These are phyloP conservation scores for Karstenula rhodostoma DNA, from an alignment of 2,329 filamentous ascomycete genomes.

Conservation along the genomic window DNA sequence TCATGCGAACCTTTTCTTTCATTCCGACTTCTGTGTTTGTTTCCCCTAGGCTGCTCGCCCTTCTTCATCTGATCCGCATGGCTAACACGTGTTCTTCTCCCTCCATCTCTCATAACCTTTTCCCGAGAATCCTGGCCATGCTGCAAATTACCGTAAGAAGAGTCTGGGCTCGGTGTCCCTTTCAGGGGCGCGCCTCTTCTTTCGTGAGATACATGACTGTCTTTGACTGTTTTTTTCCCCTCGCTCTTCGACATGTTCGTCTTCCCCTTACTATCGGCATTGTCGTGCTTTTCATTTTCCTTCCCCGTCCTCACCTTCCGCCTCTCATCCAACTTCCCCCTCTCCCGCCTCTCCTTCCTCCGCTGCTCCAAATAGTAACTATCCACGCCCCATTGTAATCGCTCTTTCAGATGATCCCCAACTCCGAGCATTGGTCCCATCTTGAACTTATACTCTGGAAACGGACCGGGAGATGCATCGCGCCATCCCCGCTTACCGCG, in stretches of 20 bases:
- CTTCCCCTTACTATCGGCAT: background rate
- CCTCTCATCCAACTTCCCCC: conserved; percentile 24
- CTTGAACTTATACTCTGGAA: conserved; percentile 28
- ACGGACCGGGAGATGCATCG: conserved; percentile 26
- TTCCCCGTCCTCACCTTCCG: conserved; percentile 17
- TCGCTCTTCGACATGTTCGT: background rate
- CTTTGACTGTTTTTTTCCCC: background rate
- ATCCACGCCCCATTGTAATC: conserved; percentile 33
- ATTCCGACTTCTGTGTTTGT: background rate
- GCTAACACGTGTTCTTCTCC: too few species aligned
- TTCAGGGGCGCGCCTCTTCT: too few species aligned
- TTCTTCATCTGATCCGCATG: background rate
- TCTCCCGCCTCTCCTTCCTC: conserved; percentile 22
- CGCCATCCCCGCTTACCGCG: conserved; percentile 23
- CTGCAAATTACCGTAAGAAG: too few species aligned
- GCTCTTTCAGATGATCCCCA: conserved; percentile 27
- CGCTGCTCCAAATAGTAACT: conserved; percentile 29
- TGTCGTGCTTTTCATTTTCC: conserved; percentile 16
- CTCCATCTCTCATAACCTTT: too few species aligned
- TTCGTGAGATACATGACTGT: background rate
- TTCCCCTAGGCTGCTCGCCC: background rate
- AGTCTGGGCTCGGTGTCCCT: background rate
- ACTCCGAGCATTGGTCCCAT: conserved; percentile 27
- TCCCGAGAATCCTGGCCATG: too few species aligned
- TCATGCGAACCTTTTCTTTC: background rate